Base-by-base conservation (phyloP, 2,329 filamentous ascomycete genomes). In the Daldinia sp. region DNA sequence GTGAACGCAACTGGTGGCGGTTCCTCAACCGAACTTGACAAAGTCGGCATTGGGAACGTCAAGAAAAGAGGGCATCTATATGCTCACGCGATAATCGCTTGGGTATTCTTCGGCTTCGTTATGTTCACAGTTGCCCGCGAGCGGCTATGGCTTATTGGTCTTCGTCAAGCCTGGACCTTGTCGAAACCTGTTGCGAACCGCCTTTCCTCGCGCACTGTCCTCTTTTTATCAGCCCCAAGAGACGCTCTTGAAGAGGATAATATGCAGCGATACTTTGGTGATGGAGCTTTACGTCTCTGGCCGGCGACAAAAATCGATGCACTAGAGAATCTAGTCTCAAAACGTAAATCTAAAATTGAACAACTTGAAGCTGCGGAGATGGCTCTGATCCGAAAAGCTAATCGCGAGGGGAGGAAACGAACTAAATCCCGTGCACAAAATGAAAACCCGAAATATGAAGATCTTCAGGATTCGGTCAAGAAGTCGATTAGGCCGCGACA, bases 121-220 rank as follows among this genome's bases (percentile, higher is more conserved):
- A 89, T 97, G 77, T 94, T 93, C 77, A 92, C 93, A 72, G 87
- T 99, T 56, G 92, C 92, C 27, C 88, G 95, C 64, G 95, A 99
- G 77, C 89, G 89, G 74, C 90, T 99, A 71, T 98, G 90, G 84
- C 96, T 93, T 77, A 92, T 97, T 80, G 96, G 96, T 72, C 79
- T 98, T 53, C 91, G 94, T 67, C 95, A 98, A 79, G 94, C 94
- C 0, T 98, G 96, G 79, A 87, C 94, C n/a, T 83, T 96, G 58
- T 92, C 93, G 1, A 93, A 92, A 0, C 82, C 91, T 51, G 94
- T 96, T 73, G 86, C 93, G 25, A 90, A 89, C 69, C 90, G 94
- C 15, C 87, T 98, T 39, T 97, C 94, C 0, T 93, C 94, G 0
- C 87, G 93, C 25, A 97, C 94, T 1, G 93, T 98, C 5, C 85